These are phyloP conservation scores for Moesziomyces parantarcticus DNA, from an alignment of 1,284 basidiomycete species.

Conservation along the genomic window DNA sequence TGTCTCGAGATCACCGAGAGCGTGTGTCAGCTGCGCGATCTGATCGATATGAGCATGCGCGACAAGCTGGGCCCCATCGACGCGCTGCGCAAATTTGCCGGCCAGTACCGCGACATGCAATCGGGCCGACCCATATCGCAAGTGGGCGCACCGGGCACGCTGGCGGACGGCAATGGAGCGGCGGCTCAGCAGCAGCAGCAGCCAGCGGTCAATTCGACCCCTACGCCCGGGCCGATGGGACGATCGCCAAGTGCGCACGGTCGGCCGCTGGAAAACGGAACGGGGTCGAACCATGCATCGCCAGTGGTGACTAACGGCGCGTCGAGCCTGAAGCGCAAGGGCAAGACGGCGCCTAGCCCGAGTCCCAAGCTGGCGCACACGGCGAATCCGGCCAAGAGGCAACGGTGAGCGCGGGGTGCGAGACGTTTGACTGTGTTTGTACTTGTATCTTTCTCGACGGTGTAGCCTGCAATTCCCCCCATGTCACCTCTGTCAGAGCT, in stretches of 20 bases:
- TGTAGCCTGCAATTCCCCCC: background rate
- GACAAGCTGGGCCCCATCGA: conserved; percentile 52
- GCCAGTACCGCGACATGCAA: conserved; percentile 45
- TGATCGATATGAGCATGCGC: conserved; percentile 53
- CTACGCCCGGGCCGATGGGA: conserved; percentile 25
- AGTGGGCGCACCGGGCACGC: conserved; percentile 4
- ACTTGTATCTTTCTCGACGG: conserved; percentile 2
- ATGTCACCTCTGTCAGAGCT: too few species aligned
- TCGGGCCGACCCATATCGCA: conserved; percentile 18
- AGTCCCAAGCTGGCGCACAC: conserved; percentile 38
- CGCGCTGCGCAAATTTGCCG: conserved; percentile 46
- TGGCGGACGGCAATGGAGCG: conserved; percentile 3
- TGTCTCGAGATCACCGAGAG: conserved; percentile 62
- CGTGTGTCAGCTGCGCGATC: conserved; percentile 56
- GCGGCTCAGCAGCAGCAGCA: conserved; percentile 2
- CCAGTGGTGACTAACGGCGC: conserved; percentile 32
- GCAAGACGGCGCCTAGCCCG: conserved; percentile 43
- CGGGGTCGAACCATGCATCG: conserved; percentile 30
- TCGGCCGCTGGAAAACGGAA: conserved; percentile 20
- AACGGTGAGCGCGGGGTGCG: conserved; percentile 34
- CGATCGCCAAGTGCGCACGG: conserved; percentile 39
- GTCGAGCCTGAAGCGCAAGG: conserved; percentile 33
- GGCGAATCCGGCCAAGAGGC: conserved; percentile 40
- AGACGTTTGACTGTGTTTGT: background rate
- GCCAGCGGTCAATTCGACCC: conserved; percentile 4